Base-by-base conservation (phyloP, 2,329 filamentous ascomycete species). In the Ambrosiella cleistominuta region DNA sequence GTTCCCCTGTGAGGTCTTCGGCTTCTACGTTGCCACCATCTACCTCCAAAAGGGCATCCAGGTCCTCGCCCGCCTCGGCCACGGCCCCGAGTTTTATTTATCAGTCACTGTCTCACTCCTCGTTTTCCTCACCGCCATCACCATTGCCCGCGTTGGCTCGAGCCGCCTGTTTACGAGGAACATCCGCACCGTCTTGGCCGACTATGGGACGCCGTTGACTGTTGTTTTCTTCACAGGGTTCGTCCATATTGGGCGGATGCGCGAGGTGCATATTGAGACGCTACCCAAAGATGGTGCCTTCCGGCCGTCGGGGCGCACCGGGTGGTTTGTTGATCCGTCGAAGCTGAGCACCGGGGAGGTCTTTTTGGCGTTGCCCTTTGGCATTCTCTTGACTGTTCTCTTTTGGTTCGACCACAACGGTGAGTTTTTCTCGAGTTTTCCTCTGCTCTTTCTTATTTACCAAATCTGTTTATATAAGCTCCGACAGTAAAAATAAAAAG, bases 371-470 rank as follows among this genome's bases (percentile, higher is more conserved):
- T 78, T 94, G n/a, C 89, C 89, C 0, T 95, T 95, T 70, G 88
- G 87, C 0, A 66, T 94, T 39, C 73, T 95, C 1, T 73, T 95
- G 13, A 95, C 88, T 0, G 82, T 94, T 19, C 71, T 95, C 3
- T 95, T 95, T 67, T 94, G 85, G 72, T 94, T 93, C 67, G 88
- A 94, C 66, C 88, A 94, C 66, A 94, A 93, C 64, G 84, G 84
- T 86, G 72, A 61, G 72, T 62, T 15, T 5, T 54, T 9, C 37
- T 9, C 12, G 2, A 55, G 27, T 17, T 56, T 45, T 17, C 53
- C 54, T 19, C 47, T 37, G 2, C 4, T 27, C 27, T 5, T 27
- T 27, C 3, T 3, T 27, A 27, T 27, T 27, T 27, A 5, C 4
- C 8, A 49, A 11, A 49, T 4, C 15, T 27, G n/a, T 7, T 17